These are phyloP conservation scores for Ogataea corticis DNA, from an alignment of 805 yeast genomes.

Conservation along the genomic window DNA sequence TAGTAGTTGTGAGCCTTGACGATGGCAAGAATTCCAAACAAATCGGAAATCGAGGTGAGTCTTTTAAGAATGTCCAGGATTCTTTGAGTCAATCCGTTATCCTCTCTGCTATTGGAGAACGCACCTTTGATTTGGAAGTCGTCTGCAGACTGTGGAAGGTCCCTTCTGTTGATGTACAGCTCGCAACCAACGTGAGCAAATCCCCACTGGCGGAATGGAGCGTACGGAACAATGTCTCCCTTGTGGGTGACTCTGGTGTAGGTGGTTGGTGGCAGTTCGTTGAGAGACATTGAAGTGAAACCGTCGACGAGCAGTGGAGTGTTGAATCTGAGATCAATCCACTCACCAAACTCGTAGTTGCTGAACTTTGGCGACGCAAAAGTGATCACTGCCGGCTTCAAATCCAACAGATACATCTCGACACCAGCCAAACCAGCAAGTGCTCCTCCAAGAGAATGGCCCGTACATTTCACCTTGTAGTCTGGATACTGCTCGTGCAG, in stretches of 20 bases:
- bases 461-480: constrained; percentile 55
- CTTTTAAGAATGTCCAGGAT: constrained; percentile 2
- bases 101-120: constrained; percentile 1
- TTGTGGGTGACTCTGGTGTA: constrained; percentile 57
- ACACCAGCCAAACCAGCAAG: constrained; percentile 61
- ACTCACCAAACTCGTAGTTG: constrained; percentile 47
- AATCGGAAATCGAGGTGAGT: constrained; percentile 1
- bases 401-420: constrained; percentile 57
- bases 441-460: constrained; percentile 75
- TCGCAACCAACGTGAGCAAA: constrained; percentile 52
- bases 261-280: constrained; percentile 30
- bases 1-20: constrained; percentile 14
- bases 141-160: constrained; percentile 36
- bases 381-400: constrained; percentile 53
- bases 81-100: constrained; percentile 1
- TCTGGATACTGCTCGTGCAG: constrained; percentile 42
- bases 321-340: constrained; percentile 52
- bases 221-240: constrained; percentile 57
- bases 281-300: background rate
- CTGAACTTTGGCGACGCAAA: constrained; percentile 71
- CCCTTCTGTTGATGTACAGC: constrained; percentile 41
- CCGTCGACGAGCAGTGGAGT: constrained; percentile 25
- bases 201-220: constrained; percentile 52
- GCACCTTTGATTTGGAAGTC: constrained; percentile 21
- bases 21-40: constrained; percentile 4